These are phyloP conservation scores for Pinus albicaulis DNA, from an alignment of 75 land plant genomes.

Conservation along the genomic window DNA sequence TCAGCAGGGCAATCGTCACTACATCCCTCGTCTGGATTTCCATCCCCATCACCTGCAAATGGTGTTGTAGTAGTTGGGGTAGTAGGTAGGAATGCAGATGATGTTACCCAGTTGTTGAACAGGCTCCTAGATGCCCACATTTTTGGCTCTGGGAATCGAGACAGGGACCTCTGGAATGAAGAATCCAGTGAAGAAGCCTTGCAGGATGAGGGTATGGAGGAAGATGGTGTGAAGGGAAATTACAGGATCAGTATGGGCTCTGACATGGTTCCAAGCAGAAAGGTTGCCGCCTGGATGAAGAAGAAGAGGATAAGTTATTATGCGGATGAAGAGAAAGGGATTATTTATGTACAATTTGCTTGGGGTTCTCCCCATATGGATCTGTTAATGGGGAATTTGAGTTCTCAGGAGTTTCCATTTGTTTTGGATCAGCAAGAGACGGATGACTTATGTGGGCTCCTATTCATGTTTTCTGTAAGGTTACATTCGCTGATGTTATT, in stretches of 20 bases:
- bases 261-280: background rate
- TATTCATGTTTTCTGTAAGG: slow-evolving; percentile 74
- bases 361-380: slow-evolving; percentile 21
- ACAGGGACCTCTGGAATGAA: slow-evolving; percentile 11
- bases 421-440: slow-evolving; percentile 43
- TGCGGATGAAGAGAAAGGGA: slow-evolving; percentile 73
- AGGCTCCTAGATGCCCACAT: slow-evolving; percentile 67
- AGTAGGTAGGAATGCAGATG: slow-evolving; percentile 42
- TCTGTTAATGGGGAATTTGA: slow-evolving; percentile 14
- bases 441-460: slow-evolving; percentile 45
- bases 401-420: slow-evolving; percentile 8
- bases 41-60: slow-evolving; percentile 2
- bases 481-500: slow-evolving; percentile 7
- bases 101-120: slow-evolving; percentile 70
- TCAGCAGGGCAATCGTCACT: too few species aligned
- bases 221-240: background rate
- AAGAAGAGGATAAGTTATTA: slow-evolving; percentile 54
- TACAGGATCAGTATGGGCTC: background rate
- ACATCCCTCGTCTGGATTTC: background rate
- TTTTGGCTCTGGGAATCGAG: slow-evolving; percentile 53
- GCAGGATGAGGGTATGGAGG: slow-evolving; percentile 1
- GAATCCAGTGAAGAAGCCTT: background rate
- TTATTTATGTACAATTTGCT: slow-evolving; percentile 69
- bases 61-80: slow-evolving; percentile 88
- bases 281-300: slow-evolving; percentile 18